A percentile compares a stretch with the other conserved stretches of the same genome.
Evolutionary conservation across 1,139 yeast species (phyloP).

Genomic region (Candida smagusa): DNA sequence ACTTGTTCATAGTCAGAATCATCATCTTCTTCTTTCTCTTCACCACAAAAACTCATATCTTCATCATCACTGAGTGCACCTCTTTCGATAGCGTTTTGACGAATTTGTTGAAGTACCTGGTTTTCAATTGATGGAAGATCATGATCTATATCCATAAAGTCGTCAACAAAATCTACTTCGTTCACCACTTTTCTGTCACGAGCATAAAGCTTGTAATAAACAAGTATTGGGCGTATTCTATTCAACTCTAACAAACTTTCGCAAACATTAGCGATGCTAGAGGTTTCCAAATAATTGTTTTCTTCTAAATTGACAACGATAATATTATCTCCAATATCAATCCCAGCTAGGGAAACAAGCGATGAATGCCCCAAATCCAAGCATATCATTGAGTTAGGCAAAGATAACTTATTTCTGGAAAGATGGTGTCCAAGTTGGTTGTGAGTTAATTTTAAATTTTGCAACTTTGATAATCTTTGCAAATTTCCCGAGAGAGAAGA

Average conservation of each 20-base stretch:
- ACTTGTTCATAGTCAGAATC: not conserved
- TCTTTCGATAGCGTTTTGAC: no score
- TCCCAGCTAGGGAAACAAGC: not conserved
- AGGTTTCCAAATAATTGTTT: not conserved
- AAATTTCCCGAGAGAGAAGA: not conserved
- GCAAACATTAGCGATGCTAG: not conserved
- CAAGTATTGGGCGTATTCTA: not conserved
- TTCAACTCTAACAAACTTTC: not conserved
- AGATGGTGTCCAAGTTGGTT: not conserved
- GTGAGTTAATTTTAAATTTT: not conserved
- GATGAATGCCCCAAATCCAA: not conserved
- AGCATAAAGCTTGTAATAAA: not conserved
- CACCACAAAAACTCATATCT: not conserved
- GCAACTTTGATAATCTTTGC: not conserved
- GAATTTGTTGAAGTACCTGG: no score
- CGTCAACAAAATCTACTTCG: not conserved
- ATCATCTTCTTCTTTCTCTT: not conserved
- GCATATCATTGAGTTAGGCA: not conserved
- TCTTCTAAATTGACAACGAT: not conserved
- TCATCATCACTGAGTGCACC: not conserved
- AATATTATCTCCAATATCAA: not conserved
- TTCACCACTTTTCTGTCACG: not conserved
- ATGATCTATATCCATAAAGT: not conserved
- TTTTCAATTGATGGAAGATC: not conserved
- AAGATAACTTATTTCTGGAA: not conserved